These are phyloP conservation scores for Aureobasidium lini DNA, from an alignment of 2,329 filamentous ascomycete species.

Conservation along the genomic window DNA sequence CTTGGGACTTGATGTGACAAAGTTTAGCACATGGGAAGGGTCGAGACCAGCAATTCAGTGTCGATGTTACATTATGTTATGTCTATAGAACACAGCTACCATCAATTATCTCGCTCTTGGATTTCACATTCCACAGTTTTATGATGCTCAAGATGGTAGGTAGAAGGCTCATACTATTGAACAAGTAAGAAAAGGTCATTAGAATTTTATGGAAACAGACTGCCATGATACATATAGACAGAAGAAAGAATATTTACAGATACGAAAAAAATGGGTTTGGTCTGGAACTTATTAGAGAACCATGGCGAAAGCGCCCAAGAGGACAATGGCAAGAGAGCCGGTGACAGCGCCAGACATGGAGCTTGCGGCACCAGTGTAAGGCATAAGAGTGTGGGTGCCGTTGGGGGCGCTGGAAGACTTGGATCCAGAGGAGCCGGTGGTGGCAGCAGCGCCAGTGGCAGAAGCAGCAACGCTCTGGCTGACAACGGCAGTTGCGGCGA, in stretches of 20 bases:
- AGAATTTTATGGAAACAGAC: not conserved
- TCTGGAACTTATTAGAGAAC: constrained; percentile 5
- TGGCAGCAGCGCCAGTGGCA: not conserved
- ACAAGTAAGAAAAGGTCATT: not conserved
- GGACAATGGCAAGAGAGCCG: constrained; percentile 4
- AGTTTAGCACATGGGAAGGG: too few species aligned
- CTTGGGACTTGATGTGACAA: too few species aligned
- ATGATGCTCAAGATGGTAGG: too few species aligned
- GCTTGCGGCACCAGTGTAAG: constrained; percentile 11
- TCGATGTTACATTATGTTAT: too few species aligned
- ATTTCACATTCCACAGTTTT: too few species aligned
- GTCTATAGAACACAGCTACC: too few species aligned
- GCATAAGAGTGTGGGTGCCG: constrained; percentile 6
- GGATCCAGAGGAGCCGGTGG: not conserved
- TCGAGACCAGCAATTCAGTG: too few species aligned
- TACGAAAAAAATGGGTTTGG: not conserved
- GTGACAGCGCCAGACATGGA: constrained; percentile 5
- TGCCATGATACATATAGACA: too few species aligned
- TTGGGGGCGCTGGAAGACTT: constrained; percentile 14
- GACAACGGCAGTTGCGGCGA: constrained; percentile 8
- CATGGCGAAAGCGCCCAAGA: constrained; percentile 7
- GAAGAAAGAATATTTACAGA: not conserved
- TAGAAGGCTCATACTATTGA: not conserved
- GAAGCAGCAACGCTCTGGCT: constrained; percentile 8
- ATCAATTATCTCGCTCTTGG: too few species aligned